Evolutionary conservation across 2,329 filamentous ascomycete genomes (phyloP).

Genomic region (Metarhizium robertsii): DNA sequence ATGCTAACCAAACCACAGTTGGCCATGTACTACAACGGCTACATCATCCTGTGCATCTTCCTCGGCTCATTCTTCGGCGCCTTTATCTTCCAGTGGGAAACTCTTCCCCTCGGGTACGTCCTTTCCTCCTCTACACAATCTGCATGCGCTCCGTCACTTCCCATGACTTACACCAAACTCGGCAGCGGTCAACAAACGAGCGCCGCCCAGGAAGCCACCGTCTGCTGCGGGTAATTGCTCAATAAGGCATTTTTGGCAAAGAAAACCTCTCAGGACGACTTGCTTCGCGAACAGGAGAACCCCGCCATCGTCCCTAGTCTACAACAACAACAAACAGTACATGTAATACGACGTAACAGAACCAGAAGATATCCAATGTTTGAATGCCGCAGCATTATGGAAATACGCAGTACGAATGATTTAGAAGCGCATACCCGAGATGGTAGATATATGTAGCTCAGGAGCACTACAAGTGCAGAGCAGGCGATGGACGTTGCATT

Average conservation of each 20-base stretch:
- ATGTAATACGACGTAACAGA: too few species aligned
- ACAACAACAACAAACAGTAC: too few species aligned
- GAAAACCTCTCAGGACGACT: too few species aligned
- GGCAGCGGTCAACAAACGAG: conserved; percentile 19
- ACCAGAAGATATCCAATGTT: too few species aligned
- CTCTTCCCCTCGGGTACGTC: conserved; percentile 23
- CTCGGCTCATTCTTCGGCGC: conserved; percentile 65
- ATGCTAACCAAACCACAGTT: conserved; percentile 16
- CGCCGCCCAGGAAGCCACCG: conserved; percentile 27
- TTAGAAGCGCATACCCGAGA: too few species aligned
- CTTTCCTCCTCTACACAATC: not conserved
- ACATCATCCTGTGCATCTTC: conserved; percentile 74
- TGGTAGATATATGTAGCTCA: too few species aligned
- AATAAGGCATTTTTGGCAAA: not conserved
- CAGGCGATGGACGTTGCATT: too few species aligned
- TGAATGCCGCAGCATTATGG: not conserved
- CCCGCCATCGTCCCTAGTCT: too few species aligned
- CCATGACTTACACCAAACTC: not conserved
- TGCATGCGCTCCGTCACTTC: not conserved
- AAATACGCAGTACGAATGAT: not conserved
- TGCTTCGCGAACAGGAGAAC: too few species aligned
- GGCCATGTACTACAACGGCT: conserved; percentile 59
- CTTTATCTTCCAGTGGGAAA: conserved; percentile 67
- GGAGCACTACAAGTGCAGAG: too few species aligned
- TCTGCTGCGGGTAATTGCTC: conserved; percentile 28